phyloP scores from a whole-genome alignment of 2,329 filamentous ascomycete species.

The Magnaporthiopsis poae region DNA sequence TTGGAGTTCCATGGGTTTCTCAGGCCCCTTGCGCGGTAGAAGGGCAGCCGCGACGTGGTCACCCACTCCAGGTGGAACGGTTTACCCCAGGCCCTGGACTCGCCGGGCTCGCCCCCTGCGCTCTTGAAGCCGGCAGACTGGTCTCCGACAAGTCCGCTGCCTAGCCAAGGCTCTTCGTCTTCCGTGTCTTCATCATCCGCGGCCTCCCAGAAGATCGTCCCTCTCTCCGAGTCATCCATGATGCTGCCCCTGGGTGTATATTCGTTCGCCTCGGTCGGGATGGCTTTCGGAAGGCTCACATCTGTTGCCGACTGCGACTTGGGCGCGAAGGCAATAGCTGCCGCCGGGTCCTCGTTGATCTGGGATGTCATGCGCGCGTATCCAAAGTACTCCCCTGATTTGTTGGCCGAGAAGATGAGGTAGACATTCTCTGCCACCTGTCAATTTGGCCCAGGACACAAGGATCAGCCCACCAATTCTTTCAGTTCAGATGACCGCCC shows the following conservation, averaged over 20 bases:
- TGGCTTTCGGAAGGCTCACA: constrained; percentile 65
- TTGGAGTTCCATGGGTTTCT: constrained; percentile 94
- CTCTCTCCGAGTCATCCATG: constrained; percentile 84
- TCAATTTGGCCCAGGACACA: constrained; percentile 7
- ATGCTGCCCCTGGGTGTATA: constrained; percentile 74
- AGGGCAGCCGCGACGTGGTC: constrained; percentile 72
- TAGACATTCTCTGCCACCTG: constrained; percentile 77
- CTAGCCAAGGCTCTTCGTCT: constrained; percentile 20
- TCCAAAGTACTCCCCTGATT: constrained; percentile 93
- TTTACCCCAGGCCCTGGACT: constrained; percentile 68
- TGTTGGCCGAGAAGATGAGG: constrained; percentile 90
- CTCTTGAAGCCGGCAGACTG: constrained; percentile 29
- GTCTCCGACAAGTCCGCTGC: constrained; percentile 27
- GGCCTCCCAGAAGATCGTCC: constrained; percentile 93
- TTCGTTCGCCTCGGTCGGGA: constrained; percentile 67
- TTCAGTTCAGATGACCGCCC: neutral
- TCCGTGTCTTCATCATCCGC: constrained; percentile 34
- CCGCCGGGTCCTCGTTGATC: constrained; percentile 66
- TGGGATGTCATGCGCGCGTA: constrained; percentile 83
- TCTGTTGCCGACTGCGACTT: constrained; percentile 49
- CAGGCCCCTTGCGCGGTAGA: constrained; percentile 77
- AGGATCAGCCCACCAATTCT: neutral
- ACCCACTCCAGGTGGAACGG: constrained; percentile 88
- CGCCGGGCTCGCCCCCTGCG: constrained; percentile 13
- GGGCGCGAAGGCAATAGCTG: constrained; percentile 59